Base-by-base conservation (phyloP, 139 green algal species). In the Ettlia oleoabundans region DNA sequence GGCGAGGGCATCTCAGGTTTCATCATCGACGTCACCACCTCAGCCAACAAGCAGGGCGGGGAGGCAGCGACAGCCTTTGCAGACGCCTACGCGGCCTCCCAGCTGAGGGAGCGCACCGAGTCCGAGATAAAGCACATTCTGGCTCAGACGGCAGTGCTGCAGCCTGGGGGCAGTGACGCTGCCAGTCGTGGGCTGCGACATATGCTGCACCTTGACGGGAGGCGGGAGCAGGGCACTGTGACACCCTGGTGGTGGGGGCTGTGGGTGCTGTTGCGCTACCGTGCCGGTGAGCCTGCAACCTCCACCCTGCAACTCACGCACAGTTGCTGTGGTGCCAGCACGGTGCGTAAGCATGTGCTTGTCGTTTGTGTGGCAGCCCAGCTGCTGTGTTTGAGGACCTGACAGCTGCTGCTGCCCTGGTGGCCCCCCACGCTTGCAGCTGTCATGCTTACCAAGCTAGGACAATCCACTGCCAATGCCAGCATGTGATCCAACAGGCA, bases 201-300 rank as follows among this genome's bases (percentile, higher is more conserved):
- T n/a, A n/a, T n/a, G n/a, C n/a, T n/a, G n/a, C n/a, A n/a, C n/a
- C n/a, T n/a, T n/a, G 13, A 40, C 32, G 32, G 13, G 15, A 22
- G 5, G 15, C 86, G 88, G 3, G 40, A 47, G 41, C 75, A 30
- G 2, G 88, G 84, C 26, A 97, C 94, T 3, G 84, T 89, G 5
- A 96, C 93, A 18, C 92, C 93, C 4, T 89, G 84, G 65, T 97
- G 89, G 91, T 93, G 85, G 86, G 92, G 73, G 43, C 79, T 96
- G 32, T 70, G 32, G 61, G 87, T 80, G 4, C 64, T 95, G 15
- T 66, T 94, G 65, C 91, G 91, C 81, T 96, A 95, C 84, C 90
- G 93, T 72, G 92, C 86, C 1, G 47, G 47, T 58, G 47, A 15
- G 47, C 47, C 10, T 10, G 47, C 47, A 58, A 15, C 15, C 10